Evolutionary conservation across 129 eudicot genomes (phyloP).

Genomic region (sunflower (Helianthus annuus)): HanXRQr2.0-SUNRISE NC_035433.2:142207157-142207656

Average conservation of each 20-base stretch:
- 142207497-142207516: background rate
- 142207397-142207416: slow-evolving; percentile 74
- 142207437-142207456: slow-evolving; percentile 68
- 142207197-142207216: slow-evolving; percentile 50
- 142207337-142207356: background rate
- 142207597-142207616: no score
- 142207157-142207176: slow-evolving; percentile 50
- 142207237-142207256: slow-evolving; percentile 51
- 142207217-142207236: slow-evolving; percentile 64
- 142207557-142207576: no score
- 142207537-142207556: no score
- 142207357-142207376: background rate
- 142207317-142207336: background rate
- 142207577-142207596: no score
- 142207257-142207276: slow-evolving; percentile 78
- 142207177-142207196: slow-evolving; percentile 58
- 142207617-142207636: no score
- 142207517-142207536: no score
- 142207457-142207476: slow-evolving; percentile 58
- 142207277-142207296: slow-evolving; percentile 63
- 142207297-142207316: slow-evolving; percentile 48
- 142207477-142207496: background rate
- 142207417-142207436: slow-evolving; percentile 53
- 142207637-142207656: no score
- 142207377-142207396: slow-evolving; percentile 83